Percentiles rank a stretch among this genome's conserved stretches.
Conservation (phyloP, 768 basidiomycete species). For the Amanita rubescens region DNA sequence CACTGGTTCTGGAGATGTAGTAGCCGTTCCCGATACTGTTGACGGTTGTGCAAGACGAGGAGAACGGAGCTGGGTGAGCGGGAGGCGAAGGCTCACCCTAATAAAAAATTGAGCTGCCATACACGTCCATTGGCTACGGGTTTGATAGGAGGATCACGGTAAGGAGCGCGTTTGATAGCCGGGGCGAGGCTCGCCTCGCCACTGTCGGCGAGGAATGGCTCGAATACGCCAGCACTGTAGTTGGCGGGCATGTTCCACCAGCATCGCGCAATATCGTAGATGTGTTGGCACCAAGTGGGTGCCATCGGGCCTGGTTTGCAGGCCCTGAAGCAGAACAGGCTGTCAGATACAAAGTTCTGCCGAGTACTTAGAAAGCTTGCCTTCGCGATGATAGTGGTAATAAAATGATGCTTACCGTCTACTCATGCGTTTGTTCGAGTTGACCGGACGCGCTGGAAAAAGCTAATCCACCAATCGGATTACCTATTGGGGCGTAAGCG, state of each 20-base stretch:
- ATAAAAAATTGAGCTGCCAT: conserved; percentile 56
- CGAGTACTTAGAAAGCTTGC: neutral
- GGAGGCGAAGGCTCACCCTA: conserved; percentile 52
- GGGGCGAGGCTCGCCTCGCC: conserved; percentile 29
- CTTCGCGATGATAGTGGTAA: neutral
- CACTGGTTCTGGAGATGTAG: conserved; percentile 22
- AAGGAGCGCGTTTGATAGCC: neutral
- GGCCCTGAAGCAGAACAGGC: conserved; percentile 66
- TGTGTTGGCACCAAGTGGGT: conserved; percentile 52
- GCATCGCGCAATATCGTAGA: conserved; percentile 50
- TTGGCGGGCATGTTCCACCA: conserved; percentile 55
- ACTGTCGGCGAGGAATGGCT: conserved; percentile 46
- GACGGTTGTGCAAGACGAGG: conserved; percentile 50
- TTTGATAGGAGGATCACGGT: neutral
- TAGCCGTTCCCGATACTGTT: conserved; percentile 46
- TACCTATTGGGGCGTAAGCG: no score
- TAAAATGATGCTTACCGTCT: conserved; percentile 63
- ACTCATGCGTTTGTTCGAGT: conserved; percentile 56
- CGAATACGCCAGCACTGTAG: conserved; percentile 37
- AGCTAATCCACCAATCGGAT: conserved; percentile 62
- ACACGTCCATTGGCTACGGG: conserved; percentile 55
- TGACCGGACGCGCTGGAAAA: conserved; percentile 64
- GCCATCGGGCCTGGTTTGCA: conserved; percentile 49
- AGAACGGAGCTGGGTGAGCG: conserved; percentile 49
- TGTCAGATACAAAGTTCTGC: conserved; percentile 54